These are phyloP conservation scores for Simplicillium sp. DNA, from an alignment of 2,329 filamentous ascomycete genomes.

Conservation along the genomic window DNA sequence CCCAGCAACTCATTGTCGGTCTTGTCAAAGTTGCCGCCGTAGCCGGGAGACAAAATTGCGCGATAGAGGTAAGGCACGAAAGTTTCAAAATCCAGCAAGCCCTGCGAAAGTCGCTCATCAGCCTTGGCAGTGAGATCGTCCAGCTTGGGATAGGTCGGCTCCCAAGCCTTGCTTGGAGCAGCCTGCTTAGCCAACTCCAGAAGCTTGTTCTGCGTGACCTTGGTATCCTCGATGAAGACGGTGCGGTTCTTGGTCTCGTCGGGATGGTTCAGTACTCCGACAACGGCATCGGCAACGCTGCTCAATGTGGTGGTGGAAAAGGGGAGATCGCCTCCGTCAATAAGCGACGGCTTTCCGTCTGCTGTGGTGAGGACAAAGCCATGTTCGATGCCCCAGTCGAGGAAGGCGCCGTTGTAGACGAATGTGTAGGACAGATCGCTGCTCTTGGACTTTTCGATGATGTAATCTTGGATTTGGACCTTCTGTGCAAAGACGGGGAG, in stretches of 20 bases:
- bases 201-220: constrained; percentile 39
- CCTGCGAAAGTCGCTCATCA: constrained; percentile 20
- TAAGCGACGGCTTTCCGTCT: constrained; percentile 24
- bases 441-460: constrained; percentile 2
- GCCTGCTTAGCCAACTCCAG: constrained; percentile 17
- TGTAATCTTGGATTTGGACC: constrained; percentile 7
- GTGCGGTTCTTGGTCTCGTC: constrained; percentile 40
- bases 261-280: constrained; percentile 32
- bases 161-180: constrained; percentile 4
- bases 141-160: constrained; percentile 22
- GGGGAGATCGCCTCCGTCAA: constrained; percentile 33
- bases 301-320: constrained; percentile 36
- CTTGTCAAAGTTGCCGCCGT: constrained; percentile 22
- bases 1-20: constrained; percentile 35
- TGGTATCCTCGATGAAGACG: constrained; percentile 40
- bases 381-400: constrained; percentile 9
- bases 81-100: constrained; percentile 16
- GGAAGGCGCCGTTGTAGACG: constrained; percentile 22
- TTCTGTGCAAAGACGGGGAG: constrained; percentile 9
- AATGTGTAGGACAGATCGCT: constrained; percentile 12
- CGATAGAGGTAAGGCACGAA: constrained; percentile 22
- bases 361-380: constrained; percentile 14
- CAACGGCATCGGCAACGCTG: constrained; percentile 34
- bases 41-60: constrained; percentile 19
- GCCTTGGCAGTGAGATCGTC: constrained; percentile 16